Evolutionary conservation across 106 monocot genomes (phyloP).

Genomic region (Acorus calamus): DNA sequence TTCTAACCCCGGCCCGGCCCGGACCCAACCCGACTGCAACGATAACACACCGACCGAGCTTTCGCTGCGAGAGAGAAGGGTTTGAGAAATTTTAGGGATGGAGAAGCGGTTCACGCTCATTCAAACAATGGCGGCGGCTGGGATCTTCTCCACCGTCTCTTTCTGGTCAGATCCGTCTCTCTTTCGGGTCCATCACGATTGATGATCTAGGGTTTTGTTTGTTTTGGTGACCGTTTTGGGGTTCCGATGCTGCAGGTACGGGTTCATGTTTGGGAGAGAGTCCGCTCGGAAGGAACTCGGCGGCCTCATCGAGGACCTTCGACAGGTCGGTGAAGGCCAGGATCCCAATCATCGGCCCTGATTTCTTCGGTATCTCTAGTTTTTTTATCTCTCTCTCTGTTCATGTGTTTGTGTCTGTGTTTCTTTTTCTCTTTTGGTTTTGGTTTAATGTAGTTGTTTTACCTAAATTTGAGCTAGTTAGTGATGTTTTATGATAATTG

Average conservation of each 20-base stretch:
- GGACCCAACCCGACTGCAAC: too few relatives aligned
- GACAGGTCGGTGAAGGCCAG: constrained; percentile 5
- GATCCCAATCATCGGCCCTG: too few relatives aligned
- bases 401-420: too few relatives aligned
- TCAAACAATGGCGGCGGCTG: constrained; percentile 62
- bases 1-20: too few relatives aligned
- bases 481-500: too few relatives aligned
- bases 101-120: constrained; percentile 65
- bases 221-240: background rate
- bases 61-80: too few relatives aligned
- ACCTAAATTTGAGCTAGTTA: too few relatives aligned
- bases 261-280: constrained; percentile 97
- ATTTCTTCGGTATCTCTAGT: too few relatives aligned
- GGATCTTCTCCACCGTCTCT: constrained; percentile 88
- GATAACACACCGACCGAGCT: too few relatives aligned
- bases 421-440: too few relatives aligned
- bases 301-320: constrained; percentile 66
- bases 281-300: constrained; percentile 83
- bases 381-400: too few relatives aligned
- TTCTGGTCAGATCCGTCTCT: constrained; percentile 43
- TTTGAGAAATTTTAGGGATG: constrained; percentile 9
- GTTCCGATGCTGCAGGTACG: constrained; percentile 45
- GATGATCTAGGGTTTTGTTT: background rate
- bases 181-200: background rate
- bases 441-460: too few relatives aligned